Percentiles rank a stretch among this genome's conserved stretches.
These are phyloP conservation scores for Podospora didyma DNA, from an alignment of 495 filamentous ascomycete genomes.

Conservation along the genomic window DNA sequence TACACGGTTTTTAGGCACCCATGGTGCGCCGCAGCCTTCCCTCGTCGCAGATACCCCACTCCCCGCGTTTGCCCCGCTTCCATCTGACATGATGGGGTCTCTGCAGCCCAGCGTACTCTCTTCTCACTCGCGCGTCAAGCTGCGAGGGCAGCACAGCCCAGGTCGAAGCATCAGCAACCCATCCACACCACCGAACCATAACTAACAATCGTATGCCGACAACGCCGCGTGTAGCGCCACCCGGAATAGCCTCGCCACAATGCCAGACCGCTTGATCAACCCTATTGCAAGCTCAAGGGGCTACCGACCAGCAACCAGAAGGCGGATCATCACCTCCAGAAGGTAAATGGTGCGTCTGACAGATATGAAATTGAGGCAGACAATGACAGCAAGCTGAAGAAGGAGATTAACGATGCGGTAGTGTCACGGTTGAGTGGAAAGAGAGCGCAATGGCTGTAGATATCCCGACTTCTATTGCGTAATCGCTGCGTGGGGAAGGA, in stretches of 20 bases:
- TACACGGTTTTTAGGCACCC: not conserved
- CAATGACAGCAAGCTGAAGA: not conserved
- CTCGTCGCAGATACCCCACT: not conserved
- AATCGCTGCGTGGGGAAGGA: too few relatives aligned
- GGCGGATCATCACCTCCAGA: not conserved
- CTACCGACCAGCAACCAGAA: not conserved
- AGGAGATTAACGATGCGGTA: not conserved
- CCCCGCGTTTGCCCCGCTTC: not conserved
- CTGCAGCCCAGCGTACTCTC: not conserved
- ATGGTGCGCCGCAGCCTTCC: not conserved
- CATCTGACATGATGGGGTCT: not conserved
- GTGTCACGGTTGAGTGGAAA: too few relatives aligned
- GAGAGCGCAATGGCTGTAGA: too few relatives aligned
- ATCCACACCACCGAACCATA: not conserved
- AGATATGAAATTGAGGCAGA: not conserved
- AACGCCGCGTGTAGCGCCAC: not conserved
- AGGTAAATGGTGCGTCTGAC: not conserved
- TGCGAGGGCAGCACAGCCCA: not conserved
- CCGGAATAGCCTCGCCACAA: not conserved
- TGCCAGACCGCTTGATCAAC: not conserved
- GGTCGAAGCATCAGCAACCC: not conserved
- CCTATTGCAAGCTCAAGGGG: not conserved
- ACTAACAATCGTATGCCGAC: not conserved
- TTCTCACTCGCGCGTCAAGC: not conserved
- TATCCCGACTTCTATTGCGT: too few relatives aligned